Base-by-base conservation (phyloP, 306 rosid species). In the Luffa acutangula region DNA sequence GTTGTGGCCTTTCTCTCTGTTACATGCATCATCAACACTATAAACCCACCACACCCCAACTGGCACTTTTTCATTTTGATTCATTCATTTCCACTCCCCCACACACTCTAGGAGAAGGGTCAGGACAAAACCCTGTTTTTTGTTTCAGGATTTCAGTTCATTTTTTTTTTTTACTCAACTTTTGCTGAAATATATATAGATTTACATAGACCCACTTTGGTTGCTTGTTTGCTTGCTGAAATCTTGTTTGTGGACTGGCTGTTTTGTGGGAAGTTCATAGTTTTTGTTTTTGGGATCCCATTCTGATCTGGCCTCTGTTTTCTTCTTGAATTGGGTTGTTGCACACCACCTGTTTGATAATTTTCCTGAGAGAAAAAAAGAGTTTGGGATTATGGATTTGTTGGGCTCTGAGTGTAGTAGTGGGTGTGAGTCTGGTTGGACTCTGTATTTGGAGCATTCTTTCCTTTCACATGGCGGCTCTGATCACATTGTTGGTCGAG, bases 351-450 rank as follows among this genome's bases (percentile, higher is more conserved):
- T 84, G 36, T 66, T 49, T 73, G 37, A 33, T 67, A 67, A 71
- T 78, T 70, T 66, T 52, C 78, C 78, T 15, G 48, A 25, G 48
- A 70, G 64, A 54, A n/a, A 51, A 9, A 42, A 41, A 4, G 6
- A 9, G 71, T 43, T 7, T 21, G 54, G 46, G 73, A 85, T 75
- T 79, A 95, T 93, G 98, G 87, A 92, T 77, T 84, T 81, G 49
- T 80, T 85, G 75, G 91, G 80, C 80, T 90, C 99, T 48, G 97
- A 91, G 87, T 88, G 96, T 78, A 89, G 89, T 5, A 88, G 94
- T 79, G 98, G 94, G 14, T 89, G 94, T 76, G 99, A 93, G 82
- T 96, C 99, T 82, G 98, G 99, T 81, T 96, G 99, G 99, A 96
- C 99, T 88, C 75, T 84, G 71, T 96, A 96, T 84, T 84, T 96